Evolutionary conservation across 164 flowering plant genomes (phyloP), one percentile per base, ranked within the genome.

Genomic region (Chimonanthus praecox): DNA sequence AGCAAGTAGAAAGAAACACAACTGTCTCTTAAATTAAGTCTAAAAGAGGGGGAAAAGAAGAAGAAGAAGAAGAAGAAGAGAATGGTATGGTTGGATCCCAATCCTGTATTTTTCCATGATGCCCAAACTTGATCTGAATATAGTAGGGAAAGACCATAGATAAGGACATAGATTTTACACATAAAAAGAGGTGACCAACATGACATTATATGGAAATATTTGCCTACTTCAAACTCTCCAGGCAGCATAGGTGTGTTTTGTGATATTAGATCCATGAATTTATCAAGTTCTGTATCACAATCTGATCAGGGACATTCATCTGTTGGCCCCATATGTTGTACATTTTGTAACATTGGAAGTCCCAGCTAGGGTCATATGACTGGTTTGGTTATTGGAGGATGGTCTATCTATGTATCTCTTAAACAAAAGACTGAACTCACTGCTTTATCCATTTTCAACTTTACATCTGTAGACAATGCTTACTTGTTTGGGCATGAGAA

Each of bases 401-500:
- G 3, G 60, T n/a, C 60, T 11, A 54, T 54, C 60, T n/a, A 54
- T 54, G 60, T 54, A 5, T 54, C 60, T 54, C 60, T 3, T 54
- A 54, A 54, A 13, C 60, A 54, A n/a, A 54, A 9, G 15, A n/a
- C n/a, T 54, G 11, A 5, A 54, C 16, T 10, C 16, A 3, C 51
- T 54, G 60, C 11, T 11, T 54, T 0, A 13, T 54, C 5, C 5
- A 54, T 54, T 4, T 54, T n/a, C 3, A 4, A 9, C 13, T 20
- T 54, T 13, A 54, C 60, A 54, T n/a, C 16, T 7, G 60, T 11
- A n/a, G 16, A 54, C 11, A 15, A 54, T 54, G 60, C 85, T 77
- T 60, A 90, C 90, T 88, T 91, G 77, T 82, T 84, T 3, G 89
- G 83, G 75, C 99, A 92, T 47, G 92, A 74, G 67, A 76, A 78